A percentile compares a stretch with the other conserved stretches of the same genome.
phyloP scores from a whole-genome alignment of 257 asterid species.

The Prunella vulgaris region DNA sequence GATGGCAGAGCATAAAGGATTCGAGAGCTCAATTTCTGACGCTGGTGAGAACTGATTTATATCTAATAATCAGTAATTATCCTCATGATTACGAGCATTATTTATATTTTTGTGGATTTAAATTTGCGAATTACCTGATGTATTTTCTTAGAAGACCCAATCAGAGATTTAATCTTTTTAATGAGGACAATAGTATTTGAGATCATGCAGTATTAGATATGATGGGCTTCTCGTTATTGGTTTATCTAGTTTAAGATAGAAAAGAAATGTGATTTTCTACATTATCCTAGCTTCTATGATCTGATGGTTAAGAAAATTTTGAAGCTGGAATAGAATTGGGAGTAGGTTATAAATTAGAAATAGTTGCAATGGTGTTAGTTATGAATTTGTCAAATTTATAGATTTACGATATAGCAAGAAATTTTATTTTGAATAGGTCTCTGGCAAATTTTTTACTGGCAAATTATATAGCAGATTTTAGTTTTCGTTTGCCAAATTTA shows the following conservation, averaged over 20 bases:
- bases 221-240: not conserved
- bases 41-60: constrained; percentile 20
- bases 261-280: not conserved
- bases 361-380: not conserved
- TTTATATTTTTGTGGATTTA: not conserved
- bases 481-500: not conserved
- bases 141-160: not conserved
- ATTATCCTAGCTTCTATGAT: not conserved
- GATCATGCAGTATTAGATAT: not conserved
- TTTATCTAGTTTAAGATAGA: not conserved
- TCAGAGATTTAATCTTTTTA: constrained; percentile 7
- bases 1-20: constrained; percentile 37
- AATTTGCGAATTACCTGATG: not conserved
- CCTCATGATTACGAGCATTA: not conserved
- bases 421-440: not conserved
- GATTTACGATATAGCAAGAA: not conserved
- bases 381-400: not conserved
- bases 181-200: too few relatives aligned
- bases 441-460: not conserved
- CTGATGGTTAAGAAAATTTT: not conserved
- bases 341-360: not conserved
- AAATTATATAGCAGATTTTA: not conserved
- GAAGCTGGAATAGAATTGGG: not conserved
- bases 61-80: not conserved
- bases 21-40: constrained; percentile 14